Evolutionary conservation across 169 alveolate genomes (phyloP).

Genomic region (Babesia caballi): DNA sequence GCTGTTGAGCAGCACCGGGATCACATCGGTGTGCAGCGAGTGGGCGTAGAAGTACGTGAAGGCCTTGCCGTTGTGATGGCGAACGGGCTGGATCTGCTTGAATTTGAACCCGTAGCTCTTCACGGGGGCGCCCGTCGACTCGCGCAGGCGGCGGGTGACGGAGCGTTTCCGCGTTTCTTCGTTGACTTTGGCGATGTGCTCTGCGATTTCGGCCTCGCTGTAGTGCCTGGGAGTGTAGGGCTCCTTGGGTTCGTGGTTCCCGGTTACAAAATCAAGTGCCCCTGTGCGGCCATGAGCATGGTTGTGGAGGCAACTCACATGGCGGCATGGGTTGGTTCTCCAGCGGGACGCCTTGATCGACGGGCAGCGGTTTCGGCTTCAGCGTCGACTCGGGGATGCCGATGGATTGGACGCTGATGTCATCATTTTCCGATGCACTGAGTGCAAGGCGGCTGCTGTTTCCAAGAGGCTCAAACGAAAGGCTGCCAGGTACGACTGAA

Average conservation of each 20-base stretch:
- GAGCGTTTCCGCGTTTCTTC: constrained; percentile 42
- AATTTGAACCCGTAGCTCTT: constrained; percentile 81
- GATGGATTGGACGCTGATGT: background rate
- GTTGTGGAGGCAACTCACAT: constrained; percentile 2
- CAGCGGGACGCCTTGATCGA: constrained; percentile 47
- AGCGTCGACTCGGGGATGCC: constrained; percentile 11
- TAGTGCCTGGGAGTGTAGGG: constrained; percentile 58
- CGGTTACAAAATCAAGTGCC: constrained; percentile 59
- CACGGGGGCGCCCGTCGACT: constrained; percentile 17
- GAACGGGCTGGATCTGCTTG: constrained; percentile 82
- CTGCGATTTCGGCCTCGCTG: constrained; percentile 44
- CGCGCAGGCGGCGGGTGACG: constrained; percentile 8
- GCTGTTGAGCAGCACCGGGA: constrained; percentile 80
- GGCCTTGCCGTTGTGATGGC: constrained; percentile 79
- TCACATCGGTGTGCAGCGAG: constrained; percentile 77
- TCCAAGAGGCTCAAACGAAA: no score
- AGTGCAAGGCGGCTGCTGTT: background rate
- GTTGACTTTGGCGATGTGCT: constrained; percentile 37
- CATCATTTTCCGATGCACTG: background rate
- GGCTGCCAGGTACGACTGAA: no score
- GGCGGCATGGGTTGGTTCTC: constrained; percentile 55
- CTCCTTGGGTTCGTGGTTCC: constrained; percentile 44
- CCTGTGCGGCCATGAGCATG: background rate
- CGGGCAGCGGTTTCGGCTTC: constrained; percentile 28
- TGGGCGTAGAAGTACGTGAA: constrained; percentile 81